Evolutionary conservation across 2,329 filamentous ascomycete genomes (phyloP).

Genomic region (Colletotrichum eleusines): DNA sequence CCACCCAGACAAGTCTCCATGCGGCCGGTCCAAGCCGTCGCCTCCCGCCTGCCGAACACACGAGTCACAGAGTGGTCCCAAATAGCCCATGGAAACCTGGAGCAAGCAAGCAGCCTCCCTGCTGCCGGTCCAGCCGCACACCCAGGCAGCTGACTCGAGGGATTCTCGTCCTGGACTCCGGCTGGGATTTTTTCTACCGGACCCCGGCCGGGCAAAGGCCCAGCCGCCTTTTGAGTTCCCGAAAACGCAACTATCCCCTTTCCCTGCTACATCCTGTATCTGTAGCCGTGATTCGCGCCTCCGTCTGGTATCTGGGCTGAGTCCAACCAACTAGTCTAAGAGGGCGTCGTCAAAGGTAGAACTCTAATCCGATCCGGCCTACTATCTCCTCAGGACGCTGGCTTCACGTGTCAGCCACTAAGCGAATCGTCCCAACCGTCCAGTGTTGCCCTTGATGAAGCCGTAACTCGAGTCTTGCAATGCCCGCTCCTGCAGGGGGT

Average conservation of each 20-base stretch:
- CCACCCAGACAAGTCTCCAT: neutral
- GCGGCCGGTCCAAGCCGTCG: neutral
- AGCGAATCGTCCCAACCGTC: conserved; percentile 11
- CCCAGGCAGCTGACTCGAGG: neutral
- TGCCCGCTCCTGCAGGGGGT: conserved; percentile 2
- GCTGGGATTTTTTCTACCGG: conserved; percentile 4
- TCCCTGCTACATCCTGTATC: conserved; percentile 21
- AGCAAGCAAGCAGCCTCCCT: conserved; percentile 27
- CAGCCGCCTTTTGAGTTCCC: conserved; percentile 14
- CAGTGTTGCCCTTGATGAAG: neutral
- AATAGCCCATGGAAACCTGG: neutral
- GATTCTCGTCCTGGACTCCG: neutral
- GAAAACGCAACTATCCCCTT: conserved; percentile 22
- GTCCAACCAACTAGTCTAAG: conserved; percentile 5
- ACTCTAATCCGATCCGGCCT: conserved; percentile 26
- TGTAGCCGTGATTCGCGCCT: conserved; percentile 33
- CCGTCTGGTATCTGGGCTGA: conserved; percentile 14
- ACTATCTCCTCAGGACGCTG: neutral
- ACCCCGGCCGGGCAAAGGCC: conserved; percentile 8
- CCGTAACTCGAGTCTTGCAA: neutral
- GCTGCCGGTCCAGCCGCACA: neutral
- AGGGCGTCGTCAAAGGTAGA: conserved; percentile 15
- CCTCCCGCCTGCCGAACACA: conserved; percentile 7
- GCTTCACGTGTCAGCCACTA: conserved; percentile 29
- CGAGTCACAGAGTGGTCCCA: conserved; percentile 24